These are phyloP conservation scores for Globisporangium canariense DNA, from an alignment of 352 stramenopile species.

Conservation along the genomic window DNA sequence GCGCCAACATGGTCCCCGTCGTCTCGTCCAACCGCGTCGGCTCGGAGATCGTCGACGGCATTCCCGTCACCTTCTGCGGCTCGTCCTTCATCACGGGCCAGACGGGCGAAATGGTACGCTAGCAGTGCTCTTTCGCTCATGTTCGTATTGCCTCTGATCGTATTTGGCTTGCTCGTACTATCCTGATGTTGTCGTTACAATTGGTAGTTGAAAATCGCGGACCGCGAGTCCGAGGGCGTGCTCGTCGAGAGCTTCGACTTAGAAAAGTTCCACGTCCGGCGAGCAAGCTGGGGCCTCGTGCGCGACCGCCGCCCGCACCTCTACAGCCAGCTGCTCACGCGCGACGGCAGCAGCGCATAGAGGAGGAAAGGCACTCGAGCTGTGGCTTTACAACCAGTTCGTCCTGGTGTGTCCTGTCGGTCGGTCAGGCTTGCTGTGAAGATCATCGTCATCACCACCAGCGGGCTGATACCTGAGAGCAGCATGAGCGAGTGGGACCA, in stretches of 20 bases:
- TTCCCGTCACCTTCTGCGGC: conserved; percentile 89
- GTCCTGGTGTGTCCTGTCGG: too few species aligned
- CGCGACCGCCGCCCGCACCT: conserved; percentile 84
- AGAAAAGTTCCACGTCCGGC: conserved; percentile 83
- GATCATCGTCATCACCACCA: too few species aligned
- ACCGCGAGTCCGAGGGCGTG: conserved; percentile 85
- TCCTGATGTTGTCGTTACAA: conserved; percentile 7
- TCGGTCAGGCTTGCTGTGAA: too few species aligned
- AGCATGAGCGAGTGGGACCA: too few species aligned
- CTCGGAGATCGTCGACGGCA: conserved; percentile 69
- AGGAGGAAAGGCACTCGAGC: not conserved
- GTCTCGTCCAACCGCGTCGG: conserved; percentile 91
- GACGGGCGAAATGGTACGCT: conserved; percentile 81
- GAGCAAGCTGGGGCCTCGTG: conserved; percentile 84
- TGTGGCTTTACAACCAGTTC: not conserved
- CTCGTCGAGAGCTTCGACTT: conserved; percentile 84
- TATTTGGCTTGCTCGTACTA: not conserved
- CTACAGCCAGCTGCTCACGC: conserved; percentile 77
- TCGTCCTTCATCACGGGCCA: conserved; percentile 91
- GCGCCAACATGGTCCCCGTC: conserved; percentile 88
- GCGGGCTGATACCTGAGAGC: too few species aligned
- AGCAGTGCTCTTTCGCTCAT: not conserved
- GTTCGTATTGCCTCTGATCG: not conserved
- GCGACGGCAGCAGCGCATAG: conserved; percentile 49
- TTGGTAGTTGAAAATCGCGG: conserved; percentile 76